Percentiles rank a stretch among this genome's conserved stretches.
Evolutionary conservation across 1,139 yeast species (phyloP).

Genomic region (Sugiyamaella grinbergsii): DNA sequence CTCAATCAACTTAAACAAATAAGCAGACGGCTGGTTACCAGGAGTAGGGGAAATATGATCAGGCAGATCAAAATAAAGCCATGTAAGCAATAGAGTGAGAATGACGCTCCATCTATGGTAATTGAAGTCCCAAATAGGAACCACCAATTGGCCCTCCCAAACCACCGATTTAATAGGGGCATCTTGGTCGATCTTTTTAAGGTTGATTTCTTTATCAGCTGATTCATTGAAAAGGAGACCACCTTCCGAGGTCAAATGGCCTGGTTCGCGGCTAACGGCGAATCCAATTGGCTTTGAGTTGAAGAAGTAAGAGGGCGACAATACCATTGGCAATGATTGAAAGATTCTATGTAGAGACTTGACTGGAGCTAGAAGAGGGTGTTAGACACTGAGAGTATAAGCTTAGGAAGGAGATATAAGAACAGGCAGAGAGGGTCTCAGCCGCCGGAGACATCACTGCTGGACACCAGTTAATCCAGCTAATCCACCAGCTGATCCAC

Average conservation of each 20-base stretch:
- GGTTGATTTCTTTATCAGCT: slow-evolving; percentile 53
- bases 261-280: slow-evolving; percentile 73
- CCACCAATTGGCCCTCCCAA: slow-evolving; percentile 89
- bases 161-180: slow-evolving; percentile 52
- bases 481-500: too few species aligned
- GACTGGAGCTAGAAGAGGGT: slow-evolving; percentile 45
- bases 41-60: slow-evolving; percentile 90
- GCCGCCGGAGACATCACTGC: too few species aligned
- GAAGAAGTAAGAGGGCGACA: slow-evolving; percentile 80
- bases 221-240: slow-evolving; percentile 67
- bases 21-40: slow-evolving; percentile 78
- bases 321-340: slow-evolving; percentile 64
- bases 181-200: slow-evolving; percentile 46
- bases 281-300: slow-evolving; percentile 65
- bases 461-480: too few species aligned
- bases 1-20: slow-evolving; percentile 46
- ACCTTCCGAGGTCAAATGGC: slow-evolving; percentile 82
- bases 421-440: too few species aligned
- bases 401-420: too few species aligned
- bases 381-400: too few species aligned
- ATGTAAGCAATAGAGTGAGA: slow-evolving; percentile 52
- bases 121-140: slow-evolving; percentile 77
- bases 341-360: slow-evolving; percentile 63
- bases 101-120: slow-evolving; percentile 52
- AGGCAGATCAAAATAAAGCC: slow-evolving; percentile 95